Evolutionary conservation across 345 rosid genomes (phyloP).

Genomic region (Eucalyptus decipiens): DNA sequence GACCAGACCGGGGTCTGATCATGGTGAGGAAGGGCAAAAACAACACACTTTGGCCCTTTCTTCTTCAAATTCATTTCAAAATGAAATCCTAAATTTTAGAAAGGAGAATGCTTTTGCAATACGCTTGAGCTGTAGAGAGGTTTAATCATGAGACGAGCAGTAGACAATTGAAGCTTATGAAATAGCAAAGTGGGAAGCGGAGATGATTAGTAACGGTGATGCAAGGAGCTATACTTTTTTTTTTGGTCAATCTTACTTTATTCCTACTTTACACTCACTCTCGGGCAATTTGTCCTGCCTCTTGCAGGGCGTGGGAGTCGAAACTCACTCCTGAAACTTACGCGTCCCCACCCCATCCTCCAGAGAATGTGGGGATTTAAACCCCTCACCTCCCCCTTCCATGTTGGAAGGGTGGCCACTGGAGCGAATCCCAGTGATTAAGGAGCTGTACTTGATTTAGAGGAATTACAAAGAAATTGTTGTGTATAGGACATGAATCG

Average conservation of each 20-base stretch:
- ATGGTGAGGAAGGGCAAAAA: neutral
- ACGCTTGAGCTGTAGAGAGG: neutral
- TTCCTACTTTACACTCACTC: no score
- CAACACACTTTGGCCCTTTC: neutral
- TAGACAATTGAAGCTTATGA: neutral
- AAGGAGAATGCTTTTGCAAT: neutral
- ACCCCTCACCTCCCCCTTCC: no score
- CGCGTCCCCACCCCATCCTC: no score
- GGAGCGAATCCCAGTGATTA: no score
- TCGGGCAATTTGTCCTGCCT: no score
- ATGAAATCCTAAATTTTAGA: neutral
- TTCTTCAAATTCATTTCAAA: neutral
- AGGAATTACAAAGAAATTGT: neutral
- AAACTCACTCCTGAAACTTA: no score
- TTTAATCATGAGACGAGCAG: neutral
- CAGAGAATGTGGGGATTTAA: no score
- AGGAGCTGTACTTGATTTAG: neutral
- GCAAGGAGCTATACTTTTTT: neutral
- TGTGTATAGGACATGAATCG: neutral
- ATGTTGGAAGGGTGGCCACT: no score
- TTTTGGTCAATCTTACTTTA: no score
- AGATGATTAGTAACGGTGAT: neutral
- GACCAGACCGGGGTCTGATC: no score
- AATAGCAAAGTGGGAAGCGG: neutral
- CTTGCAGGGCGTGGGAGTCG: no score